Evolutionary conservation across 306 rosid species (phyloP), one percentile per base, ranked within the genome.

Genomic region (Citrullus mucosospermus): DNA sequence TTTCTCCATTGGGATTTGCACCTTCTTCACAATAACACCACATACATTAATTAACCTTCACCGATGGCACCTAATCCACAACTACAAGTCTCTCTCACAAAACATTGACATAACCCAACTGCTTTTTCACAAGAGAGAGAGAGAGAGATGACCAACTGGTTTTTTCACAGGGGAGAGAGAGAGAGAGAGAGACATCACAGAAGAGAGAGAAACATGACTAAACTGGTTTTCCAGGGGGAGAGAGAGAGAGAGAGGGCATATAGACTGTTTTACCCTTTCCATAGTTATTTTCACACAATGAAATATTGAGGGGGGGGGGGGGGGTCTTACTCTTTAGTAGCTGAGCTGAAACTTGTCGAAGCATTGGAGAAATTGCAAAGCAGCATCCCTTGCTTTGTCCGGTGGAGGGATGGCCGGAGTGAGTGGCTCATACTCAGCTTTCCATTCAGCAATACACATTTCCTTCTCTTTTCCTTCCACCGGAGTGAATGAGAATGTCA

Each of bases 401-500:
- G 88, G 86, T 15, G 84, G 88, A 16, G 88, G 88, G 2, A 54
- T 80, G 5, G 74, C 4, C 1, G 85, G 80, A 32, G 57, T 62
- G 6, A 77, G 68, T 9, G 80, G 63, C 80, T 80, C 85, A 22
- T 79, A 85, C 51, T 85, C 86, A 0, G 82, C 84, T 56, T 82
- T 78, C 85, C 88, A 82, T 14, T 72, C 82, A 0, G 85, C 85
- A 5, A 56, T 50, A 54, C 88, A 82, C 83, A 77, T 82, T 28
- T 71, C 61, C 18, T 46, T 50, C 59, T 84, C 85, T n/a, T 82
- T 55, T 13, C 85, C 85, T 43, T 71, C 38, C 59, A 85, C 57
- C 0, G 85, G 88, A 77, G n/a, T 56, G 77, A 85, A 85, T 1
- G 88, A 54, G 85, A 85, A 82, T 39, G 85, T 85, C n/a, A 80